phyloP scores from a whole-genome alignment of 2,329 filamentous ascomycete species.

The Botrytis paeoniae region DNA sequence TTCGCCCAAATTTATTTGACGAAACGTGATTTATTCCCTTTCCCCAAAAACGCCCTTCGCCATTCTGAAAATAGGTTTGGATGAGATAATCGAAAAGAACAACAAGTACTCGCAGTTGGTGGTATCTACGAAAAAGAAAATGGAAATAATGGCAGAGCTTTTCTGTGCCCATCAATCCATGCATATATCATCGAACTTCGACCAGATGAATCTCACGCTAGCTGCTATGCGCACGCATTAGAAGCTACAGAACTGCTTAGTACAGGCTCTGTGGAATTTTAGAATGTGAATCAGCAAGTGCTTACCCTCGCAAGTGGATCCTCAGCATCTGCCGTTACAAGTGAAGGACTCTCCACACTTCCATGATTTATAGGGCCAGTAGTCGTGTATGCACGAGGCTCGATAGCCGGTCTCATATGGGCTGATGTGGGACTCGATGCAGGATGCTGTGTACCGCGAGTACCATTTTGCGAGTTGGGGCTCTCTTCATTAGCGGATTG shows the following conservation, averaged over 20 bases:
- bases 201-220: slow-evolving; percentile 19
- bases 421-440: slow-evolving; percentile 25
- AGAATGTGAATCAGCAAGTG: slow-evolving; percentile 19
- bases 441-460: slow-evolving; percentile 17
- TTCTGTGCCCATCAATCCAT: slow-evolving; percentile 12
- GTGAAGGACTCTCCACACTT: slow-evolving; percentile 59
- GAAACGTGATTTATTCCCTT: slow-evolving; percentile 14
- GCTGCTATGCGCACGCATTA: slow-evolving; percentile 38
- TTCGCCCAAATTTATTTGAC: slow-evolving; percentile 12
- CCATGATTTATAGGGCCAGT: slow-evolving; percentile 55
- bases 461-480: slow-evolving; percentile 28
- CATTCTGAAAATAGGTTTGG: slow-evolving; percentile 14
- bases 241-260: slow-evolving; percentile 34
- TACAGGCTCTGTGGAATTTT: slow-evolving; percentile 17
- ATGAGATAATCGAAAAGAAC: slow-evolving; percentile 17
- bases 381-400: slow-evolving; percentile 67
- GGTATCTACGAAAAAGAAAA: slow-evolving; percentile 23
- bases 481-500: slow-evolving; percentile 35
- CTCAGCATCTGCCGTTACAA: slow-evolving; percentile 57
- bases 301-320: slow-evolving; percentile 45
- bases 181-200: slow-evolving; percentile 11
- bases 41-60: slow-evolving; percentile 18
- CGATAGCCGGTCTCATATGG: slow-evolving; percentile 49
- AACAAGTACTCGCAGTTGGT: slow-evolving; percentile 18
- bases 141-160: slow-evolving; percentile 13